phyloP scores from a whole-genome alignment of 306 rosid genomes.

The Albizia julibrissin region DNA sequence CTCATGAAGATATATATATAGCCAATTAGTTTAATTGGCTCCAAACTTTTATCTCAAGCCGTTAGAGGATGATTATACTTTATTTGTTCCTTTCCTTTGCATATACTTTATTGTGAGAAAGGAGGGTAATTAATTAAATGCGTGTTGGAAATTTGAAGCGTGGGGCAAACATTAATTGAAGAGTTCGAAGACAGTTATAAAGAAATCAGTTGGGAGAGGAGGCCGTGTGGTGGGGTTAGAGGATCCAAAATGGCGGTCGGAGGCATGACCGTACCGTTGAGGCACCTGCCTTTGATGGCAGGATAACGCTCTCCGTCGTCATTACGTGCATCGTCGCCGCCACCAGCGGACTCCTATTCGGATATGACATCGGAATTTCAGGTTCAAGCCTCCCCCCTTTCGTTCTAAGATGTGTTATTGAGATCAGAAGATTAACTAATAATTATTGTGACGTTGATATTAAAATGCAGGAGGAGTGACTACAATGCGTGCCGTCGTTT shows the following conservation, averaged over 20 bases:
- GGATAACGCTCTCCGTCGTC: slow-evolving; percentile 48
- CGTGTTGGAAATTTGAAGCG: neutral
- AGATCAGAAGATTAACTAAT: neutral
- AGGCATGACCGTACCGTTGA: slow-evolving; percentile 34
- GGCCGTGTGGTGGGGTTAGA: neutral
- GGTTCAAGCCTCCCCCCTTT: slow-evolving; percentile 30
- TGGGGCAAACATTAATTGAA: neutral
- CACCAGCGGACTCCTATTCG: slow-evolving; percentile 60
- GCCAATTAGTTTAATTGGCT: neutral
- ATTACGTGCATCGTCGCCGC: slow-evolving; percentile 66
- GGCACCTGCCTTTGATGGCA: slow-evolving; percentile 32
- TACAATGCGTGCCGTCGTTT: slow-evolving; percentile 65
- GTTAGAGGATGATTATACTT: neutral
- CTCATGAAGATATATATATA: neutral
- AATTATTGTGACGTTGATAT: neutral
- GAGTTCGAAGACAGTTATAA: neutral
- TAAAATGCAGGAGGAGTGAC: slow-evolving; percentile 60
- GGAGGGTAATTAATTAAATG: too few relatives aligned
- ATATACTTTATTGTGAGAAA: too few relatives aligned
- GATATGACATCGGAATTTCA: slow-evolving; percentile 68
- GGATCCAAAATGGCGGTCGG: slow-evolving; percentile 45
- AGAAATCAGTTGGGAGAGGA: neutral
- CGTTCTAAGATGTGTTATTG: neutral
- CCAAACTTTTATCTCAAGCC: neutral
- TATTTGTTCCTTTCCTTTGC: neutral